Conservation (phyloP, 495 filamentous ascomycete genomes). For the Amniculicola lignicola region DNA sequence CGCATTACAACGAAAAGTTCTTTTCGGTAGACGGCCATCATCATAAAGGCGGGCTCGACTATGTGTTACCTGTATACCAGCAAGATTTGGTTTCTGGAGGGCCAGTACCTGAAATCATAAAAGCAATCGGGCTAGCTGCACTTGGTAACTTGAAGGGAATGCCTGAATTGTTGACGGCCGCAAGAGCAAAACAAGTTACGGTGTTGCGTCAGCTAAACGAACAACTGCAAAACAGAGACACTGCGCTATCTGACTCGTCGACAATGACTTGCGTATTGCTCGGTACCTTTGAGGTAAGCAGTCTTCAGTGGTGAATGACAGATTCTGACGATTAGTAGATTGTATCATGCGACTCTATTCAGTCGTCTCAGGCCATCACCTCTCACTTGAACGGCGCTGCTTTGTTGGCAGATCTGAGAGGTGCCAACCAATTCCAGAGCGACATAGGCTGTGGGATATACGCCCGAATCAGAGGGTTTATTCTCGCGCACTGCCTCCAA, state of each 20-base stretch:
- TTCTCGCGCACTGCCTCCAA: conserved; percentile 13
- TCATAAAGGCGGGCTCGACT: conserved; percentile 5
- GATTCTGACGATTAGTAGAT: neutral
- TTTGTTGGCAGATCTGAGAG: neutral
- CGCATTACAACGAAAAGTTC: conserved; percentile 23
- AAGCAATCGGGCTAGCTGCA: conserved; percentile 9
- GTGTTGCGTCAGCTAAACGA: conserved; percentile 12
- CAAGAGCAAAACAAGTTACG: conserved; percentile 10
- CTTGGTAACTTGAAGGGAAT: conserved; percentile 2
- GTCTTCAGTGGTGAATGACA: neutral
- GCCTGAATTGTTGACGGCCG: conserved; percentile 3
- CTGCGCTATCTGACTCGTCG: conserved; percentile 1
- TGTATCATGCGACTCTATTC: conserved; percentile 4
- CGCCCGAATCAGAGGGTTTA: neutral
- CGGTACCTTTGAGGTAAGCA: conserved; percentile 1
- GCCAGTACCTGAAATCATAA: conserved; percentile 15
- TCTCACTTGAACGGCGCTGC: conserved; percentile 10
- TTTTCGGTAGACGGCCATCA: neutral
- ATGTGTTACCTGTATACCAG: conserved; percentile 9
- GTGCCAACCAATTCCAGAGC: neutral
- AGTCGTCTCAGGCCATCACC: neutral
- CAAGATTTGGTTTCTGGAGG: conserved; percentile 1
- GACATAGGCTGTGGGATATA: conserved; percentile 4
- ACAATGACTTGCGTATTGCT: conserved; percentile 13
- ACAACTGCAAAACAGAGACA: conserved; percentile 9